Evolutionary conservation across 495 filamentous ascomycete genomes (phyloP), one percentile per base, ranked within the genome.

Genomic region (Lindgomyces ingoldianus): DNA sequence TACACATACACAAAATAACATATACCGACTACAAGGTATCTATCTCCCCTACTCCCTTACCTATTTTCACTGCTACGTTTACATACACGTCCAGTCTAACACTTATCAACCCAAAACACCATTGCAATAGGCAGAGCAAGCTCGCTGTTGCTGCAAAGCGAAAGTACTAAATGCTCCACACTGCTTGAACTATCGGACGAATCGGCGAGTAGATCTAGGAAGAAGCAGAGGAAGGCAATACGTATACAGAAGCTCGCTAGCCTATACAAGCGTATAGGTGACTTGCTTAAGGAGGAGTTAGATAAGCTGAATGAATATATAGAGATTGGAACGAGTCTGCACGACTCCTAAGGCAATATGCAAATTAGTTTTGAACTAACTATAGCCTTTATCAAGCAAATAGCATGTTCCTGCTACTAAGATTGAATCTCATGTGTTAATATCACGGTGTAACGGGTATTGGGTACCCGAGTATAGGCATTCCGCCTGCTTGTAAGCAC

Each of bases 311-410:
- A 57, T 42, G 36, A 57, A 57, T 57, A 57, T 57, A 57, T 42
- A 57, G 53, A 57, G 53, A 57, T 57, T 14, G 9, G 29, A 44
- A 57, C 36, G 36, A 57, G 53, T 41, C 30, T 42, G 22, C 25
- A 57, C 53, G 36, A 57, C 53, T 57, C 33, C 53, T 57, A 57
- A 57, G 53, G 53, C 30, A 57, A 57, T 57, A 57, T 39, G 53
- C 36, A 57, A 57, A 57, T 57, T 22, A 57, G 29, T 42, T 57
- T 57, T 53, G 26, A 53, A 53, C 44, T 47, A 53, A 53, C 44
- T 47, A 53, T 53, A 53, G 50, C 50, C 50, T 26, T 53, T 53
- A 53, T 33, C 25, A 53, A 18, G 24, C 6, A 53, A 33, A 30
- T 33, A n/a, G 21, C 50, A 53, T 53, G 50, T 53, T 25, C 21